Base-by-base conservation (phyloP, 148 eudicot species). In the Spergularia bocconei region DNA sequence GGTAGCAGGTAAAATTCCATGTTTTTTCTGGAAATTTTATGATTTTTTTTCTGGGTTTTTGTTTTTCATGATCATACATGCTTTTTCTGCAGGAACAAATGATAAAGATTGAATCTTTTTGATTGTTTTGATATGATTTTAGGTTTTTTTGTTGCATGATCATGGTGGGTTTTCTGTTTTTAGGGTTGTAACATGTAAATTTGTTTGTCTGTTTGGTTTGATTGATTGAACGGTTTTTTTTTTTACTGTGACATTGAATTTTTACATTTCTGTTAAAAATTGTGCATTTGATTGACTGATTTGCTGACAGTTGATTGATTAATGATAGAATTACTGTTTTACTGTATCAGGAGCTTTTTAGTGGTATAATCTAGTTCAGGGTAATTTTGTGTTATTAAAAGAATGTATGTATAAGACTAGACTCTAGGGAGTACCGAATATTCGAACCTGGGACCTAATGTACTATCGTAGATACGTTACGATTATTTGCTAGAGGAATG, bases 1-100 rank as follows among this genome's bases (percentile, higher is more conserved):
- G 93, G 91, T 77, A 89, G 85, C 93, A 87, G 88, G 93, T 83
- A 78, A 39, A 39, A 72, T 67, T 29, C 36, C 36, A 29, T 29
- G 2, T 52, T 51, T 15, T 59, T 0, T 11, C 15, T 19, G 48
- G 9, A 8, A 44, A 6, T 29, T 19, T n/a, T 38, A 20, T 55
- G 17, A 13, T 60, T 23, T 48, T 21, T 12, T 50, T 50, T 20
- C 23, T 58, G 61, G 53, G n/a, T 64, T 60, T 51, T 4, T 29
- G 7, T 10, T 6, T 44, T 55, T 60, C 5, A 16, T 73, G 59
- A 25, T 70, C 58, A 13, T 69, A 13, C 11, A 52, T 69, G 72
- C 13, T 68, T 68, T 48, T 13, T 13, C 6, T 21, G 14, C 17
- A 48, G 70, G 36, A 5, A 21, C 48, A 23, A 6, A 23, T 4